These are phyloP conservation scores for Mycena leptocephala DNA, from an alignment of 768 basidiomycete species.

Conservation along the genomic window DNA sequence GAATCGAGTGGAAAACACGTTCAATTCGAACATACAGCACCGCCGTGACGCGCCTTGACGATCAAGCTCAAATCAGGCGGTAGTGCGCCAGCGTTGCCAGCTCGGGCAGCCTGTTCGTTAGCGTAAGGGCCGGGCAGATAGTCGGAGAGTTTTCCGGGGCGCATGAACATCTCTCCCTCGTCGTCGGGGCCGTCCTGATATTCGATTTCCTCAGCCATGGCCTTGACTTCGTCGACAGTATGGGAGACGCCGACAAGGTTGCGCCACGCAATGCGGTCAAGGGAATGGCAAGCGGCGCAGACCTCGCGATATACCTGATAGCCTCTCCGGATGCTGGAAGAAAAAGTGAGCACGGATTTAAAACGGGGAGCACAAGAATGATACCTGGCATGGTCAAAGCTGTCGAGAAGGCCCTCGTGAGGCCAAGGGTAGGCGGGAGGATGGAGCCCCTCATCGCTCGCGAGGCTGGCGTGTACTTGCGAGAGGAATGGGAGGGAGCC, in stretches of 20 bases:
- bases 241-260: conserved; percentile 99
- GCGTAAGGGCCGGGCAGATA: conserved; percentile 97
- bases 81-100: conserved; percentile 93
- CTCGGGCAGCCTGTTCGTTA: conserved; percentile 97
- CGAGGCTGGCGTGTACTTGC: conserved; percentile 93
- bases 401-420: conserved; percentile 90
- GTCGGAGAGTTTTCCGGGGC: conserved; percentile 98
- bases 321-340: conserved; percentile 89
- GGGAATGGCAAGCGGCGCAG: conserved; percentile 98
- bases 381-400: conserved; percentile 97
- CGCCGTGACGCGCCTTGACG: conserved; percentile 98
- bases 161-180: conserved; percentile 98
- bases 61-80: conserved; percentile 98
- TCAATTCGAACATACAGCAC: conserved; percentile 77
- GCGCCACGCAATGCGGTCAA: conserved; percentile 99
- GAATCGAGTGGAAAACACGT: conserved; percentile 10
- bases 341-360: conserved; percentile 21
- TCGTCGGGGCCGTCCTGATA: conserved; percentile 97
- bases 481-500: conserved; percentile 92
- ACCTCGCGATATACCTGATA: conserved; percentile 99
- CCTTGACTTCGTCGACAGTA: conserved; percentile 90
- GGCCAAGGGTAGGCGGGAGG: conserved; percentile 91
- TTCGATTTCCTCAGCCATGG: conserved; percentile 97
- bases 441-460: conserved; percentile 96
- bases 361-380: conserved; percentile 32